These are phyloP conservation scores for Clonostachys chloroleuca DNA, from an alignment of 2,329 filamentous ascomycete genomes.

Conservation along the genomic window DNA sequence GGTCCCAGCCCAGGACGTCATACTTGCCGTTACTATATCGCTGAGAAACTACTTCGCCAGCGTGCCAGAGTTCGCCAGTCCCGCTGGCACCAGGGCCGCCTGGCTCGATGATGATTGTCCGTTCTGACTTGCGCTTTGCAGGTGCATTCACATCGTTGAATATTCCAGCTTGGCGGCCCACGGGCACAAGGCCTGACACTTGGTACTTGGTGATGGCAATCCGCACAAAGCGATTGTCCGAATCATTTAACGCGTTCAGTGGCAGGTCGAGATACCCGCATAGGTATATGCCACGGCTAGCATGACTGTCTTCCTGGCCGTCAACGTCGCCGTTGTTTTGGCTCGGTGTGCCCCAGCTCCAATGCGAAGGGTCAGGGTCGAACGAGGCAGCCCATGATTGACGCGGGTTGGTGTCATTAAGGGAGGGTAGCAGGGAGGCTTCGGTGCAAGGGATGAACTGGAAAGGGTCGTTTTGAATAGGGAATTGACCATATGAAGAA, in stretches of 20 bases:
- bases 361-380: conserved; percentile 35
- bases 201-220: conserved; percentile 45
- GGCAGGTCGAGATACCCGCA: conserved; percentile 44
- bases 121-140: conserved; percentile 21
- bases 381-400: conserved; percentile 17
- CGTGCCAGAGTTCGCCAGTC: conserved; percentile 31
- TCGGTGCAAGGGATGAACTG: too few relatives aligned
- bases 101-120: conserved; percentile 44
- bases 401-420: conserved; percentile 24
- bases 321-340: conserved; percentile 11
- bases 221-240: conserved; percentile 35
- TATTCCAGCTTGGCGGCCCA: not conserved
- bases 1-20: conserved; percentile 49
- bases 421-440: too few relatives aligned
- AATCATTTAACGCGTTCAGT: conserved; percentile 39
- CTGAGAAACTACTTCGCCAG: conserved; percentile 26
- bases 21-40: conserved; percentile 35
- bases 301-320: conserved; percentile 12
- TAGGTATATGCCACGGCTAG: conserved; percentile 36
- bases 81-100: conserved; percentile 46
- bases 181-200: conserved; percentile 33
- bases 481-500: too few relatives aligned
- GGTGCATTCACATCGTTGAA: too few relatives aligned
- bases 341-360: conserved; percentile 35
- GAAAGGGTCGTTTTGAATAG: too few relatives aligned